Conservation (phyloP, 768 basidiomycete genomes). For the Nidularia pulvinata region DNA sequence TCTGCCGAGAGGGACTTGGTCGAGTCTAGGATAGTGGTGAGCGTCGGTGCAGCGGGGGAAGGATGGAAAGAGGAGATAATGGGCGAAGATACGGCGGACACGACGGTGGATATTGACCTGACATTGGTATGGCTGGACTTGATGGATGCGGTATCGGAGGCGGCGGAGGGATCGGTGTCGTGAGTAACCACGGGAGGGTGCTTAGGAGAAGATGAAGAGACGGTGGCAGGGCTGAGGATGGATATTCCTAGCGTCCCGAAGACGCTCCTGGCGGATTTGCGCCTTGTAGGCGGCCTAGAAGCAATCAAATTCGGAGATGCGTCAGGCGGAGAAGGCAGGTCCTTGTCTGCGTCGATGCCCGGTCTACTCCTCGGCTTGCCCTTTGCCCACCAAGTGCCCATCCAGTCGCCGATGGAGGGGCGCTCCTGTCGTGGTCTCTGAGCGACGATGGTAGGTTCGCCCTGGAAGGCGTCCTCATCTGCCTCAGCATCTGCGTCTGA, state of each 20-base stretch:
- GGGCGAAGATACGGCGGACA: conserved; percentile 35
- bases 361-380: conserved; percentile 30
- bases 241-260: conserved; percentile 76
- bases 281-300: conserved; percentile 19
- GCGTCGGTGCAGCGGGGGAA: conserved; percentile 37
- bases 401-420: conserved; percentile 68
- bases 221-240: conserved; percentile 49
- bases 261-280: conserved; percentile 59
- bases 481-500: not conserved
- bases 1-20: conserved; percentile 12
- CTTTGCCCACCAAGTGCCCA: conserved; percentile 75
- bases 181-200: conserved; percentile 8
- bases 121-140: conserved; percentile 20
- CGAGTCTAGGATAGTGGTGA: conserved; percentile 38
- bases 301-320: conserved; percentile 6
- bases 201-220: conserved; percentile 16
- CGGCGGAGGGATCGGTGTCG: conserved; percentile 2
- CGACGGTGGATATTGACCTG: conserved; percentile 12
- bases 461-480: not conserved
- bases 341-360: conserved; percentile 13
- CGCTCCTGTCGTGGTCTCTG: conserved; percentile 39
- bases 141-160: conserved; percentile 32
- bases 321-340: conserved; percentile 10
- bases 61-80: conserved; percentile 36
- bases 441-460: conserved; percentile 3